Conservation (phyloP, 75 land plant genomes). For the Selaginella moellendorffii region DNA sequence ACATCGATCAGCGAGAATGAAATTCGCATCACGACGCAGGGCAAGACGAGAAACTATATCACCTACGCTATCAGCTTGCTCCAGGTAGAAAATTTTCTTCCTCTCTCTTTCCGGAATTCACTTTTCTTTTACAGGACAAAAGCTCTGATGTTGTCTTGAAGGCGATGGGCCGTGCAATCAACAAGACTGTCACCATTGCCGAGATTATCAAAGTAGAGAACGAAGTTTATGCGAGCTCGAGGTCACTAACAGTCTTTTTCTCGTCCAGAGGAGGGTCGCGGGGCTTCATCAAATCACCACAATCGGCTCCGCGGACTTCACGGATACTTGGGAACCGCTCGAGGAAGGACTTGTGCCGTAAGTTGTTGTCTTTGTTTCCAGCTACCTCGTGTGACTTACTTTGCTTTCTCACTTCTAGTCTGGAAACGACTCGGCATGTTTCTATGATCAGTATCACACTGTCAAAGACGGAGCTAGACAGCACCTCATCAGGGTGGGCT, state of each 20-base stretch:
- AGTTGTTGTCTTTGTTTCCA: neutral
- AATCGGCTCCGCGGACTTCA: conserved; percentile 85
- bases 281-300: conserved; percentile 85
- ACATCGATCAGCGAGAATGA: conserved; percentile 26
- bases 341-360: conserved; percentile 61
- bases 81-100: conserved; percentile 10
- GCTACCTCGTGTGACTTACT: neutral
- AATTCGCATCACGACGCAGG: conserved; percentile 27
- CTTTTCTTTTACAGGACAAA: no score
- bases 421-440: conserved; percentile 86
- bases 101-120: neutral
- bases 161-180: conserved; percentile 95
- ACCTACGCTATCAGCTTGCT: conserved; percentile 26
- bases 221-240: neutral
- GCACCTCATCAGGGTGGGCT: conserved; percentile 59
- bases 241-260: neutral
- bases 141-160: conserved; percentile 65
- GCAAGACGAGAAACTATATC: conserved; percentile 23
- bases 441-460: conserved; percentile 81
- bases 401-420: neutral
- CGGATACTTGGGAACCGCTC: conserved; percentile 87
- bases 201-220: conserved; percentile 68
- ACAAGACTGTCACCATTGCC: conserved; percentile 69
- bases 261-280: conserved; percentile 70
- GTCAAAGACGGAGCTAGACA: conserved; percentile 70